Evolutionary conservation across 1,284 basidiomycete species (phyloP).

Genomic region (Agaricales sp.): DNA sequence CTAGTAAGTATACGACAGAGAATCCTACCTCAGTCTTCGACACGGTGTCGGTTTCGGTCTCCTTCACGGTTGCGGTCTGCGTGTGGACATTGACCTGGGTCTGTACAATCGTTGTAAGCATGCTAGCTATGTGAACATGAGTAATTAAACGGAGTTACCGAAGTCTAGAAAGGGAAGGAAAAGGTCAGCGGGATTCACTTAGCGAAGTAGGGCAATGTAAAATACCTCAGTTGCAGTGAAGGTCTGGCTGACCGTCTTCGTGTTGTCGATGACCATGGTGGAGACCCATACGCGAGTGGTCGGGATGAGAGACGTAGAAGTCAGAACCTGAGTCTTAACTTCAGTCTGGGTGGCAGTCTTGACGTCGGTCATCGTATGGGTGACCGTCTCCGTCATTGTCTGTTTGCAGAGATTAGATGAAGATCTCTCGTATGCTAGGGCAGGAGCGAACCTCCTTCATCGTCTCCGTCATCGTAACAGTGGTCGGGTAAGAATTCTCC

Average conservation of each 20-base stretch:
- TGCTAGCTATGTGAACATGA: background rate
- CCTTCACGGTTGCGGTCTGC: conserved; percentile 27
- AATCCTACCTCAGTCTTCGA: conserved; percentile 29
- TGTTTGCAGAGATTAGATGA: background rate
- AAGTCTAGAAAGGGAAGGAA: background rate
- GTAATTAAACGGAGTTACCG: background rate
- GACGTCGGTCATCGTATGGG: conserved; percentile 21
- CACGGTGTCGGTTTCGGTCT: conserved; percentile 32
- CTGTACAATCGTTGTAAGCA: conserved; percentile 41
- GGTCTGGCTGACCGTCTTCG: conserved; percentile 43
- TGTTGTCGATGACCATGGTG: conserved; percentile 51
- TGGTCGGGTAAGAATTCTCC: conserved; percentile 5
- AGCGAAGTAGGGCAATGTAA: background rate
- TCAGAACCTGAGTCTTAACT: conserved; percentile 37
- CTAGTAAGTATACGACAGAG: background rate
- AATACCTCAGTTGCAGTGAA: conserved; percentile 20
- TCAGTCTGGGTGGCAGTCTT: conserved; percentile 25
- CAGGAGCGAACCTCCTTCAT: conserved; percentile 5
- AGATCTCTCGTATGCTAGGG: background rate
- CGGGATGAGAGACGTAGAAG: conserved; percentile 42
- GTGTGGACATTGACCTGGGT: conserved; percentile 47
- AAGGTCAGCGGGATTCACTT: background rate
- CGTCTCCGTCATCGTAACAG: conserved; percentile 25
- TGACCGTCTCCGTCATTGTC: conserved; percentile 14
- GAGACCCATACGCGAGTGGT: conserved; percentile 57